A percentile compares a stretch with the other conserved stretches of the same genome.
phyloP scores from a whole-genome alignment of 169 alveolate species.

The Perkinsus olseni region DNA sequence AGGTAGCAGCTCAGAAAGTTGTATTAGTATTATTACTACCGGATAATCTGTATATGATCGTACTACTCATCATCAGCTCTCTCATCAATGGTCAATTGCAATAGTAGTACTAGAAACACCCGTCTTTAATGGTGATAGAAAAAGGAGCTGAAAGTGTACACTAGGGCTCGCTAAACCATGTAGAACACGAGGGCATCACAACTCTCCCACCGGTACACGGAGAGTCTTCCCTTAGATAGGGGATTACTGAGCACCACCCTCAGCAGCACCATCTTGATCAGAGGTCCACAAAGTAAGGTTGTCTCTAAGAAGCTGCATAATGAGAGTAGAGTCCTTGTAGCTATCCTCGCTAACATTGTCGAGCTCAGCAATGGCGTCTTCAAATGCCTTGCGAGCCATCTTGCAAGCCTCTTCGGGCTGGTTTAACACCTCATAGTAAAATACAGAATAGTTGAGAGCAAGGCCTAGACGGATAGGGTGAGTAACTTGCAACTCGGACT shows the following conservation, averaged over 20 bases:
- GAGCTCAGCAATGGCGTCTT: slow-evolving; percentile 43
- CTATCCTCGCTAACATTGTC: slow-evolving; percentile 44
- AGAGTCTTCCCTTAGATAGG: not conserved
- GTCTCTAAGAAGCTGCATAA: slow-evolving; percentile 75
- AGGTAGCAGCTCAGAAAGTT: not conserved
- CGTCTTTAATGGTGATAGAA: not conserved
- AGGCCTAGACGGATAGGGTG: slow-evolving; percentile 74
- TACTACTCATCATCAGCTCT: not conserved
- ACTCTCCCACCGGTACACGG: not conserved
- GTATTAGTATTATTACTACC: not conserved
- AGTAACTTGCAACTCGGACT: slow-evolving; percentile 57
- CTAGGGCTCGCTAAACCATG: not conserved
- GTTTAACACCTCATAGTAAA: slow-evolving; percentile 71
- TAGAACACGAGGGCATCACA: not conserved
- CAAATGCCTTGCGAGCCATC: slow-evolving; percentile 59
- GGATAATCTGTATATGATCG: not conserved
- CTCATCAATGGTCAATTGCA: not conserved
- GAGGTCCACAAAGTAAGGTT: slow-evolving; percentile 74
- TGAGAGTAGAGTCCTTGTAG: slow-evolving; percentile 55
- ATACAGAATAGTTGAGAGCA: slow-evolving; percentile 66
- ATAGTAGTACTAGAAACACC: not conserved
- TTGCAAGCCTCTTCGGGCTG: slow-evolving; percentile 74
- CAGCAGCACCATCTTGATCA: slow-evolving; percentile 31
- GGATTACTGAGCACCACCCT: not conserved
- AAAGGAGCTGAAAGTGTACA: not conserved